Conservation (phyloP, 1,284 basidiomycete genomes). For the Schizophyllum amplum region DNA sequence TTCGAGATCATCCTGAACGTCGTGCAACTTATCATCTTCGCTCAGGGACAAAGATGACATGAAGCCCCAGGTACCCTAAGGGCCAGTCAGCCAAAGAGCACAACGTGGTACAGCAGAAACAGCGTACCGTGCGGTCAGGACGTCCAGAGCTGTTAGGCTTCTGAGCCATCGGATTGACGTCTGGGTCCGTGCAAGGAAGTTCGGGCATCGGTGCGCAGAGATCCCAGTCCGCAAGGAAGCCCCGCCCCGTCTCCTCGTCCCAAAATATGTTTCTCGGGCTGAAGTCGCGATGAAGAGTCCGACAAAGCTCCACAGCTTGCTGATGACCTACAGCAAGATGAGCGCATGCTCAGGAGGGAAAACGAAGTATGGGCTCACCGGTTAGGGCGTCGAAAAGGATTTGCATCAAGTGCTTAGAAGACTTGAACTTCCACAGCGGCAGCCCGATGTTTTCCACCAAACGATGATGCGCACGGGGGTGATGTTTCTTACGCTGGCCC, state of each 20-base stretch:
- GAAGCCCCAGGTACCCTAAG: not conserved
- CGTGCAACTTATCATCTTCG: constrained; percentile 11
- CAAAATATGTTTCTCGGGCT: not conserved
- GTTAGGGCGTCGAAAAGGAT: not conserved
- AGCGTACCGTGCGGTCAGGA: not conserved
- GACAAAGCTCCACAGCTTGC: not conserved
- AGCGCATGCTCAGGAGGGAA: not conserved
- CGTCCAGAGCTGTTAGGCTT: not conserved
- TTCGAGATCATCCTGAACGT: constrained; percentile 25
- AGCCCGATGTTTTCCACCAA: not conserved
- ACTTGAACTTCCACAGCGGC: not conserved
- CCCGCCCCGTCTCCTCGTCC: not conserved
- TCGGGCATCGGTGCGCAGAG: not conserved
- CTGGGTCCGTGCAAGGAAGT: not conserved
- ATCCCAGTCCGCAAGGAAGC: not conserved
- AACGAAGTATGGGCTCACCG: not conserved
- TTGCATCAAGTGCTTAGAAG: not conserved
- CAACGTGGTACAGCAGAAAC: not conserved
- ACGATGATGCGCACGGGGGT: not conserved
- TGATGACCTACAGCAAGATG: no score
- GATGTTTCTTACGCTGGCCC: not conserved
- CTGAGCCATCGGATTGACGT: not conserved
- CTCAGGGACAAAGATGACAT: not conserved
- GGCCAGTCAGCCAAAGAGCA: not conserved
- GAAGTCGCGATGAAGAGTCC: not conserved